Conservation (phyloP, 2,329 filamentous ascomycete species). For the Aspergillus pseudoglaucus region DNA sequence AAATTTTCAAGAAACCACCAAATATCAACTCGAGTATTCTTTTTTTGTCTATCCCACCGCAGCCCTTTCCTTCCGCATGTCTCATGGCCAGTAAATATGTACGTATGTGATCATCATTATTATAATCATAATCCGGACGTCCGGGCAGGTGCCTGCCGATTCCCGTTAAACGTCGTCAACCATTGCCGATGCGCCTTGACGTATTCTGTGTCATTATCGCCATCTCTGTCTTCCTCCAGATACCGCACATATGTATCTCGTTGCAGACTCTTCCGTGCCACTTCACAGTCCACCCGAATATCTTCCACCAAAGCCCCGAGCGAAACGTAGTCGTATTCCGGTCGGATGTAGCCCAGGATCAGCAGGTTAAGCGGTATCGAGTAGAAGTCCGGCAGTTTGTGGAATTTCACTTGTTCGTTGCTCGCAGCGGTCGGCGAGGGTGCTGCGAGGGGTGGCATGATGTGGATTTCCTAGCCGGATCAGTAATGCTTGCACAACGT, state of each 20-base stretch:
- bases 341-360: slow-evolving; percentile 79
- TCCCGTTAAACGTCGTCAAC: slow-evolving; percentile 25
- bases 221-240: slow-evolving; percentile 26
- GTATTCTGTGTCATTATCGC: slow-evolving; percentile 22
- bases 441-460: slow-evolving; percentile 65
- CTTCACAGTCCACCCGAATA: slow-evolving; percentile 81
- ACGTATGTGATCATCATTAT: not conserved
- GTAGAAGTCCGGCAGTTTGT: slow-evolving; percentile 68
- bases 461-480: slow-evolving; percentile 64
- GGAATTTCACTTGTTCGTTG: slow-evolving; percentile 24
- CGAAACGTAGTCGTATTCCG: slow-evolving; percentile 80
- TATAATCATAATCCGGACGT: not conserved
- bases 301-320: slow-evolving; percentile 80
- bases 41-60: not conserved
- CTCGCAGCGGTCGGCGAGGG: slow-evolving; percentile 27
- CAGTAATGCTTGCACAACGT: not conserved
- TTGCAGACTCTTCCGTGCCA: slow-evolving; percentile 66
- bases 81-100: not conserved
- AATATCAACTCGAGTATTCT: too few relatives aligned
- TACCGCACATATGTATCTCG: slow-evolving; percentile 54
- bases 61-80: not conserved
- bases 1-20: not conserved
- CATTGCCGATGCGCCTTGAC: slow-evolving; percentile 27
- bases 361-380: slow-evolving; percentile 69
- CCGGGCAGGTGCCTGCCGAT: not conserved